Evolutionary conservation across 768 basidiomycete genomes (phyloP).

Genomic region (Dentipellis fragilis): DNA sequence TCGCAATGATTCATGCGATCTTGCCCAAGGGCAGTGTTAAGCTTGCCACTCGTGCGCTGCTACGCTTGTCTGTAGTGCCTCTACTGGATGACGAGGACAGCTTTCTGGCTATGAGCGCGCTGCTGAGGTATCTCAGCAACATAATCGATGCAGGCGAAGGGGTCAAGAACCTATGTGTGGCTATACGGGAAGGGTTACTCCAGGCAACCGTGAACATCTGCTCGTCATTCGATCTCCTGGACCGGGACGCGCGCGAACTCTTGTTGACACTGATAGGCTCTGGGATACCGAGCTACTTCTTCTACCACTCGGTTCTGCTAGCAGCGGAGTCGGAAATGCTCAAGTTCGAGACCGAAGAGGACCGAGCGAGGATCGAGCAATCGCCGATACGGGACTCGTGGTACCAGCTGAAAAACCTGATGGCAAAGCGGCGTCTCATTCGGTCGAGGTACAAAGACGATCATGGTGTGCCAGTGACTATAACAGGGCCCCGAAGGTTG

Average conservation of each 20-base stretch:
- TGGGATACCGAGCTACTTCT: background rate
- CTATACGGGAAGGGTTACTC: conserved; percentile 24
- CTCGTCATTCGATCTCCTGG: conserved; percentile 18
- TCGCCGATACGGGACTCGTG: background rate
- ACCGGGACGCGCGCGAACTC: conserved; percentile 19
- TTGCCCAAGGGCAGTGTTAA: conserved; percentile 22
- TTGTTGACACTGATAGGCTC: background rate
- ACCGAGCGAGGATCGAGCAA: background rate
- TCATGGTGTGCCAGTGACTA: background rate
- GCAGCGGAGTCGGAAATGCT: background rate
- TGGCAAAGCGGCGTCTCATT: background rate
- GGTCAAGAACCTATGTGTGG: conserved; percentile 25
- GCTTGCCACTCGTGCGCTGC: conserved; percentile 20
- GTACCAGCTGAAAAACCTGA: background rate
- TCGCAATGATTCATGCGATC: conserved; percentile 24
- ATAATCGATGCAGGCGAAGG: conserved; percentile 27
- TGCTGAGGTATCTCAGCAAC: conserved; percentile 25
- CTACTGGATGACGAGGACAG: conserved; percentile 15
- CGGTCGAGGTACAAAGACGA: background rate
- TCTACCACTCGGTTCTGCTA: background rate
- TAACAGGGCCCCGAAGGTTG: background rate
- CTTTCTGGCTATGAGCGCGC: conserved; percentile 20
- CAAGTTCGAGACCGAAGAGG: background rate
- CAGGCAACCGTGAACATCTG: conserved; percentile 20
- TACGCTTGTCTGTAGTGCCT: conserved; percentile 14